Conservation (phyloP, 2,329 filamentous ascomycete species). For the Spiromastix sp. region DNA sequence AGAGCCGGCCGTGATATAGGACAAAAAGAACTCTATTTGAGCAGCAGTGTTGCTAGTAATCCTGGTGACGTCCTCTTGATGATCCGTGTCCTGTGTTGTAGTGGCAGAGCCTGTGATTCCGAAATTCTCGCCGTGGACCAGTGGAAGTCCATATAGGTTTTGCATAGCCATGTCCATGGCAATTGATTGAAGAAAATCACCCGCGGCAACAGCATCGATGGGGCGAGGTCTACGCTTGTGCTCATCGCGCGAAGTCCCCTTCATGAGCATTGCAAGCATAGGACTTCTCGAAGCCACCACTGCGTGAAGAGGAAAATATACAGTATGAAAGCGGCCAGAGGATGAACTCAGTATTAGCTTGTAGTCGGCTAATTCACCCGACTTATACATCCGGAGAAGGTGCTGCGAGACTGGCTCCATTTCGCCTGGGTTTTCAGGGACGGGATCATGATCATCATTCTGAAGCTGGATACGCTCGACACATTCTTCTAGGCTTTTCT, state of each 20-base stretch:
- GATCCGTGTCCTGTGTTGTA: slow-evolving; percentile 6
- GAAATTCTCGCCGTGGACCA: slow-evolving; percentile 13
- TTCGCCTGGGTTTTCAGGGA: not conserved
- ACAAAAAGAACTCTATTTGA: slow-evolving; percentile 20
- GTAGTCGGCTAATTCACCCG: slow-evolving; percentile 13
- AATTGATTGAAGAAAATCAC: slow-evolving; percentile 15
- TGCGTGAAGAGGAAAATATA: slow-evolving; percentile 14
- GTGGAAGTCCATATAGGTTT: slow-evolving; percentile 18
- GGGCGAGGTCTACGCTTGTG: slow-evolving; percentile 3
- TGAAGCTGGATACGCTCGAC: no score
- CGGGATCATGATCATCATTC: no score
- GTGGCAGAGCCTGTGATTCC: slow-evolving; percentile 9
- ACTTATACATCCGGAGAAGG: slow-evolving; percentile 11
- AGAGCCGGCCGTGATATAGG: slow-evolving; percentile 21
- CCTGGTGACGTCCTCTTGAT: not conserved
- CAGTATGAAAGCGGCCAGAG: slow-evolving; percentile 11
- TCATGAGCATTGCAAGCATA: slow-evolving; percentile 13
- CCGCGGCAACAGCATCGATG: slow-evolving; percentile 13
- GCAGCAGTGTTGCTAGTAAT: slow-evolving; percentile 12
- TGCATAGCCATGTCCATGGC: slow-evolving; percentile 19
- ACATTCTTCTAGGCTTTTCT: no score
- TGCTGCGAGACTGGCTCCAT: slow-evolving; percentile 3
- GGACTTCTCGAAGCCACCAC: slow-evolving; percentile 18
- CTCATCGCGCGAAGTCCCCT: slow-evolving; percentile 1
- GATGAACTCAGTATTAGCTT: slow-evolving; percentile 14